A percentile compares a stretch with the other conserved stretches of the same genome.
These are phyloP conservation scores for Ophiosphaerella narmari DNA, from an alignment of 2,329 filamentous ascomycete genomes.

Conservation along the genomic window DNA sequence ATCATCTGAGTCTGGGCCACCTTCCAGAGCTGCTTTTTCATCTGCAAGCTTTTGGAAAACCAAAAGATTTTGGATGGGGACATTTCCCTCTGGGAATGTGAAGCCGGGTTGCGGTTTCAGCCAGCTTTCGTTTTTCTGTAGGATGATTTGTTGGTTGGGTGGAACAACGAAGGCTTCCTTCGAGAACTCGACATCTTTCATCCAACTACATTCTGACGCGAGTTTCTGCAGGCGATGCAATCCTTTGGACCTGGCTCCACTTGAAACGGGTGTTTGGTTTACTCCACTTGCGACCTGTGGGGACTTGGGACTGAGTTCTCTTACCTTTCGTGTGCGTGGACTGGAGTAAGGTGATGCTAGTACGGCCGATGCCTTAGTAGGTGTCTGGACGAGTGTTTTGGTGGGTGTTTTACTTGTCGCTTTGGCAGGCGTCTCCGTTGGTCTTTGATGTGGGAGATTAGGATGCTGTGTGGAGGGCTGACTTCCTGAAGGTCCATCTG, in stretches of 20 bases:
- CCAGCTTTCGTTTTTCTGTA: constrained; percentile 51
- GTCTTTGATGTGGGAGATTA: background rate
- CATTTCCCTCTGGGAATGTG: constrained; percentile 44
- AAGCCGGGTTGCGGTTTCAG: constrained; percentile 38
- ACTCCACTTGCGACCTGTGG: too few species aligned
- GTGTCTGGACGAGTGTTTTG: too few species aligned
- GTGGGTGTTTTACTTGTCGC: too few species aligned
- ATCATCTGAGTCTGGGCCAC: constrained; percentile 11
- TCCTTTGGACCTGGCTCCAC: too few species aligned
- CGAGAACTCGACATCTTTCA: constrained; percentile 27
- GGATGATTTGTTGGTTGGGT: constrained; percentile 54
- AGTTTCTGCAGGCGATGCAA: constrained; percentile 4
- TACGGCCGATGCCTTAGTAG: background rate
- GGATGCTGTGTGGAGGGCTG: background rate
- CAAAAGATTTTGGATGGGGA: constrained; percentile 43
- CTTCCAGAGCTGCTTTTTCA: constrained; percentile 19
- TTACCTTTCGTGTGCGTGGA: constrained; percentile 3
- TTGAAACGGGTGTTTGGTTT: background rate
- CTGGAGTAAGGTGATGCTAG: background rate
- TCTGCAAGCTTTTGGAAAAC: constrained; percentile 20
- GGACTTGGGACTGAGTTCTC: background rate
- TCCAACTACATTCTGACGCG: constrained; percentile 24
- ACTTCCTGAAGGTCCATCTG: background rate
- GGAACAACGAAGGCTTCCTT: constrained; percentile 40
- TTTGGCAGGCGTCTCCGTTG: background rate